A percentile compares a stretch with the other conserved stretches of the same genome.
Conservation (phyloP, 1,284 basidiomycete genomes). For the Cystobasidiaceae sp. region DNA sequence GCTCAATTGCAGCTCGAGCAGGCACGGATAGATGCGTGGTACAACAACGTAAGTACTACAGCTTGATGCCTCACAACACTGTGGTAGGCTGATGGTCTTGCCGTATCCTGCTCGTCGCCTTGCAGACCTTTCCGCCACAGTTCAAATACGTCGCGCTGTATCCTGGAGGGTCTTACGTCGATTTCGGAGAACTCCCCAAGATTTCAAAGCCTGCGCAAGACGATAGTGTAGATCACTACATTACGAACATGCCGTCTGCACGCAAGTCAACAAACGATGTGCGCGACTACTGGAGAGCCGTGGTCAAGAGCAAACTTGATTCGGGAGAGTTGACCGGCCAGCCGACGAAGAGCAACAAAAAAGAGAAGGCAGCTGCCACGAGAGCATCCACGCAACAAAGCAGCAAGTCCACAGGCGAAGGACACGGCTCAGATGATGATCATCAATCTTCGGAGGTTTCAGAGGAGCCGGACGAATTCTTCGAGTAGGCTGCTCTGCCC, state of each 20-base stretch:
- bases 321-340: neutral
- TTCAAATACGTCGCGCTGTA: slow-evolving; percentile 28
- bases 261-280: slow-evolving; percentile 22
- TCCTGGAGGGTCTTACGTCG: slow-evolving; percentile 8
- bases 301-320: neutral
- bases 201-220: neutral
- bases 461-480: slow-evolving; percentile 12
- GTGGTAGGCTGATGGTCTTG: neutral
- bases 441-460: too few species aligned
- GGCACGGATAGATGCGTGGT: slow-evolving; percentile 23
- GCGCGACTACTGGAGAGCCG: slow-evolving; percentile 22
- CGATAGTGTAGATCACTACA: neutral
- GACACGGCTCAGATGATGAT: neutral
- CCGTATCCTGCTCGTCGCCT: neutral
- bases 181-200: neutral
- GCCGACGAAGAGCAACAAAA: neutral
- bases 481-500: too few species aligned
- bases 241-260: slow-evolving; percentile 1
- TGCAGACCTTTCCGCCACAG: slow-evolving; percentile 13
- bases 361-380: neutral
- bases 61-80: neutral
- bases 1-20: neutral
- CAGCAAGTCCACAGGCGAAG: too few species aligned
- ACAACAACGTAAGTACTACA: slow-evolving; percentile 1
- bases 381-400: neutral